Evolutionary conservation across 306 rosid genomes (phyloP).

Genomic region (Acacia crassicarpa): DNA sequence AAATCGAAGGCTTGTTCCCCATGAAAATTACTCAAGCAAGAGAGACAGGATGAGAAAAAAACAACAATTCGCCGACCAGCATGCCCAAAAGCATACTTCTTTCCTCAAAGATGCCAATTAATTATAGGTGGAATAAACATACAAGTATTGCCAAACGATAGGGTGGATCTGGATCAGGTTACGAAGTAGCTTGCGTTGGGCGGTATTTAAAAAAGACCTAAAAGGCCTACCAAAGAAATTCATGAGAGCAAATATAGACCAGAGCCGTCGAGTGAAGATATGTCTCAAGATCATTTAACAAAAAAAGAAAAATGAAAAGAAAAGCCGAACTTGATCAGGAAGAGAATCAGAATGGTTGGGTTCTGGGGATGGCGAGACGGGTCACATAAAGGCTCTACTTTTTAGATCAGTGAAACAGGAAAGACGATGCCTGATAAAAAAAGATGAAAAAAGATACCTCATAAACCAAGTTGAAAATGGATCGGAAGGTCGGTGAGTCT

Average conservation of each 20-base stretch:
- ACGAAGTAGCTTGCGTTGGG: background rate
- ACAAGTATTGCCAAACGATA: background rate
- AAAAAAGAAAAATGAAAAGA: background rate
- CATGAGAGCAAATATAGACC: background rate
- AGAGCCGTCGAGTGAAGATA: background rate
- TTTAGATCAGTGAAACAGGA: background rate
- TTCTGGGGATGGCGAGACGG: background rate
- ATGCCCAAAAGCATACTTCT: background rate
- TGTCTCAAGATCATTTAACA: background rate
- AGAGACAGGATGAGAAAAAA: background rate
- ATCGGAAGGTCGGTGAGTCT: constrained; percentile 10
- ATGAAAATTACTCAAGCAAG: background rate
- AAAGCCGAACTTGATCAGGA: background rate
- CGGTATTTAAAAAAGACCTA: background rate
- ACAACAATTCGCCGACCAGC: background rate
- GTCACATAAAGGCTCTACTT: background rate
- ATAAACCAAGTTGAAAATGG: constrained; percentile 74
- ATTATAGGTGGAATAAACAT: background rate
- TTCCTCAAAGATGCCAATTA: background rate
- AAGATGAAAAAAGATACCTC: constrained; percentile 41
- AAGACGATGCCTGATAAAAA: background rate
- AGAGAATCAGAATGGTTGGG: background rate
- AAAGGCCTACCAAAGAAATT: background rate
- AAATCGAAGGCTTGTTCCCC: background rate
- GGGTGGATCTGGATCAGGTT: constrained; percentile 28